Evolutionary conservation across 2,329 filamentous ascomycete species (phyloP), one percentile per base, ranked within the genome.

Genomic region (Ophiosphaerella narmari): DNA sequence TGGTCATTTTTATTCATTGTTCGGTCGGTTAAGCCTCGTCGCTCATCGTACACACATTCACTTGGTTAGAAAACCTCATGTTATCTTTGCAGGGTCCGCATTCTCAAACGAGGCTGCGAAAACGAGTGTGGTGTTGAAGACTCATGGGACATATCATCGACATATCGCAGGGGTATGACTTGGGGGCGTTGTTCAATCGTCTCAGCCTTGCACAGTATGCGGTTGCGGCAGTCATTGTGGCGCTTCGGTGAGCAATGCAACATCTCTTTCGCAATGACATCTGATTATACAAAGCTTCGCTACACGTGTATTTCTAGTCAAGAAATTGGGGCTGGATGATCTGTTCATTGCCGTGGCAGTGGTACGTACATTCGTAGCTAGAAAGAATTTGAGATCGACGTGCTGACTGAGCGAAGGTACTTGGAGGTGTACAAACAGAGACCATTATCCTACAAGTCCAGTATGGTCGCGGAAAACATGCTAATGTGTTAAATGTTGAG

Each of bases 261-360:
- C 18, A 2, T 18, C 9, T 5, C 9, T 23, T 6, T 36, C 6
- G 9, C 33, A 24, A 16, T n/a, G 12, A 9, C 21, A 29, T 50
- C 46, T 60, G 34, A 58, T 23, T 2, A 3, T 21, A 23, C 0
- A 7, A 35, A 67, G 66, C 13, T 66, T 65, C 34, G 54, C 62
- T 36, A 65, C 65, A 8, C 59, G 65, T 26, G 59, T 53, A 12
- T 63, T 48, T 18, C 56, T 69, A 7, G 62, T 67, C 2, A 60
- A 58, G 33, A 66, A 57, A 29, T 66, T 62, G 26, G 65, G 65
- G 13, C 37, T 63, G 0, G 63, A 69, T 34, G 66, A 67, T 18
- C 45, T 61, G 12, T 62, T 69, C 44, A 66, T 67, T 32, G 53
- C 62, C 14, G 46, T 62, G n/a, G 59, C 66, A 8, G 46, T 63